Base-by-base conservation (phyloP, 257 asterid genomes). In the Solanum chilense region DNA sequence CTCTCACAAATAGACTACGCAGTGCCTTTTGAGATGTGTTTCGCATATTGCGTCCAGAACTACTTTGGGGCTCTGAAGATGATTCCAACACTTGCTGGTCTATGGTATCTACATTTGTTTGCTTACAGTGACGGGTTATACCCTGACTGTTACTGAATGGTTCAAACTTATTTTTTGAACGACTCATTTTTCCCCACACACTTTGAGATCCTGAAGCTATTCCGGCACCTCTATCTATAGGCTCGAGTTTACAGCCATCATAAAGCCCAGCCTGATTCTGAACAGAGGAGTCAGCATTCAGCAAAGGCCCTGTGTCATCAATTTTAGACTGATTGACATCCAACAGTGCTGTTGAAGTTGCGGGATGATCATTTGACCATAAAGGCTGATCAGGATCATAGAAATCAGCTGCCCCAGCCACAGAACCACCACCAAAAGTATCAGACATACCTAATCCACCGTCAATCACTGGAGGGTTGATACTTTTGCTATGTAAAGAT, bases 361-460 rank as follows among this genome's bases (percentile, higher is more conserved):
- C 94, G 21, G 94, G 90, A 87, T 91, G 91, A 90, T 90, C 93
- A 92, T 91, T 92, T 83, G 96, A 85, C 98, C 97, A 96, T 83
- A 95, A 87, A 90, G 99, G 99, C 91, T 97, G 99, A 90, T 97
- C 99, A 78, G 99, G 99, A 90, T 97, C 99, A 87, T 97, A 97
- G 62, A 95, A 88, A 90, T 97, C 99, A 77, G 98, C 89, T 27
- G 92, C 93, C 84, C 89, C 98, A 42, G 90, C 91, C 86, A 88
- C 83, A 89, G 97, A 91, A 88, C 91, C 92, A 83, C 92, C 94
- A 52, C 85, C 47, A 71, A 87, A 90, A 90, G 91, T 91, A 83
- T 91, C 94, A 90, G 91, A 93, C 86, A 90, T 86, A 85, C 92
- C 93, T 88, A 88, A 86, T 88, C 94, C 94, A 89, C 91, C 95